These are phyloP conservation scores for Yarrowia bubula DNA, from an alignment of 805 yeast species.

Conservation along the genomic window DNA sequence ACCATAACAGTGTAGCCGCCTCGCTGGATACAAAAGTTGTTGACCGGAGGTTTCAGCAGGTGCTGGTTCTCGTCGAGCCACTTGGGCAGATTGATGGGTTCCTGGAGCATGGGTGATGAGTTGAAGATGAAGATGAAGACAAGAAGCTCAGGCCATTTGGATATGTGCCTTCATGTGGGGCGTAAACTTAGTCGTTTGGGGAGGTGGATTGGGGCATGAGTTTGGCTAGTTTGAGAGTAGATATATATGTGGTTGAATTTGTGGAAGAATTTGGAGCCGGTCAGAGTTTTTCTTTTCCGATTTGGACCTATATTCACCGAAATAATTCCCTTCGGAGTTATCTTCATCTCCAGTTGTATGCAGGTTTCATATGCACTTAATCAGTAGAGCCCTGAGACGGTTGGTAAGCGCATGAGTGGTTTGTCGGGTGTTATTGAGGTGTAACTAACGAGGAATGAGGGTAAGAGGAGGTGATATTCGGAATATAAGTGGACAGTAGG, in stretches of 20 bases:
- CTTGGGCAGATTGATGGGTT: constrained; percentile 71
- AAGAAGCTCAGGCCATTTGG: constrained; percentile 2
- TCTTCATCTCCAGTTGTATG: background rate
- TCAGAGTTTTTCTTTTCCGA: too few species aligned
- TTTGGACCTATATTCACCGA: background rate
- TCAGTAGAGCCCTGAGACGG: background rate
- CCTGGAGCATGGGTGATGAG: constrained; percentile 47
- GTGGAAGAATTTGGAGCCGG: background rate
- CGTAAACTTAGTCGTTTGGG: background rate
- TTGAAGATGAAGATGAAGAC: background rate
- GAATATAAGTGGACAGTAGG: too few species aligned
- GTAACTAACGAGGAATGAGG: too few species aligned
- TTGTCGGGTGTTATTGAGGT: too few species aligned
- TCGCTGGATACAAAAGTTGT: constrained; percentile 82
- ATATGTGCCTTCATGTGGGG: background rate
- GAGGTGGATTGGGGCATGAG: background rate
- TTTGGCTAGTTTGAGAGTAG: background rate
- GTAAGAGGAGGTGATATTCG: too few species aligned
- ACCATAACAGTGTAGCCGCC: constrained; percentile 92
- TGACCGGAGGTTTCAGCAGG: constrained; percentile 85
- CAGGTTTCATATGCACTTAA: background rate
- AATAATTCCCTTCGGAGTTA: background rate
- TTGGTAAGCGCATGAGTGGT: too few species aligned
- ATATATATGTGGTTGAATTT: background rate
- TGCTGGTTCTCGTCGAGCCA: constrained; percentile 80